Evolutionary conservation across 140 eudicot genomes (phyloP), one percentile per base, ranked within the genome.

Genomic region (Flaveria floridana): DNA sequence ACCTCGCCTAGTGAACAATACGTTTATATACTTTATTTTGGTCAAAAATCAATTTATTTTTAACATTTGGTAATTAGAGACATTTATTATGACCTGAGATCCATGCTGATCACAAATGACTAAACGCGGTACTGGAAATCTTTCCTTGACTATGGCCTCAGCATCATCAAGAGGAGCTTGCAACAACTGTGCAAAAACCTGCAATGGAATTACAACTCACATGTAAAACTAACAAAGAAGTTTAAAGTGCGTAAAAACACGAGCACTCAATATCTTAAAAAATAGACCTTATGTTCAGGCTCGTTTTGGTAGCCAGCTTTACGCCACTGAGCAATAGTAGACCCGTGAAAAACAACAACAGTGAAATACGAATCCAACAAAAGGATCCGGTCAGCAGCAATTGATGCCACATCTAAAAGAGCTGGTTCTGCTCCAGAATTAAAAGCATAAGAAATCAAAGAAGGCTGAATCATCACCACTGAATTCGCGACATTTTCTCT

Each of bases 61-160:
- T 8, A 44, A 74, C 15, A 26, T 28, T 21, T 64, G 6, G 25
- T 18, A 65, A 48, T n/a, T 52, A 10, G 56, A 68, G 59, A 70
- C 30, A 21, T 57, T 62, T 65, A 34, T 34, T 6, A 56, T 61
- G 34, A 92, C 99, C 99, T 95, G 99, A 76, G 99, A 95, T 25
- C 97, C 99, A 80, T 95, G 89, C 81, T 95, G 99, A 84, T 95
- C 99, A 75, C 99, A 95, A 30, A 95, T 85, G 53, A 95, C 99
- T 67, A 91, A 81, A 42, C 97, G 99, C 44, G 99, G 96, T 56
- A 95, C 99, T 44, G 99, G 99, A 76, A 95, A 95, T 55, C 97
- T 85, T 51, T 91, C 97, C 74, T 79, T 88, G 20, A 91, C 77
- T 79, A 95, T 91, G 23, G 88, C 86, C 19, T 88, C 90, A 7